Conservation (phyloP, 2,329 filamentous ascomycete species). For the Penicillium concentricum region DNA sequence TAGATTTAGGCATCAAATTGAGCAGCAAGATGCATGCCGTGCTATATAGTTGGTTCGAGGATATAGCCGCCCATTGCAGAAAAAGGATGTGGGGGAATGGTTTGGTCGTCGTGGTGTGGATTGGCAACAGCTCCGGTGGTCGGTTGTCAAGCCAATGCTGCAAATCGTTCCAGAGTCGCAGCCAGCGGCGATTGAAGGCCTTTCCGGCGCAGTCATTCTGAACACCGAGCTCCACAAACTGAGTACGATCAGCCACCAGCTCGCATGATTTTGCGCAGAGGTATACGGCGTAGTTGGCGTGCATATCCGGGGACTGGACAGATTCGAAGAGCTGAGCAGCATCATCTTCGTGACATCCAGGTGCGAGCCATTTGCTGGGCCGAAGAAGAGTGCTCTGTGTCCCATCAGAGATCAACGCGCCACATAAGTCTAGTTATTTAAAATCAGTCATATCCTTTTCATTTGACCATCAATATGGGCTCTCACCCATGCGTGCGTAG, state of each 20-base stretch:
- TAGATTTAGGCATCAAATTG: conserved; percentile 43
- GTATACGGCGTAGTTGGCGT: conserved; percentile 61
- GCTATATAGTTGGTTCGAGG: conserved; percentile 58
- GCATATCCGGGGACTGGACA: conserved; percentile 50
- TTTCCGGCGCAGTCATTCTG: conserved; percentile 46
- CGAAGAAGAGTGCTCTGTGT: conserved; percentile 52
- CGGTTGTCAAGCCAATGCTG: conserved; percentile 50
- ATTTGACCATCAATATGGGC: neutral
- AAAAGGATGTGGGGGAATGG: conserved; percentile 57
- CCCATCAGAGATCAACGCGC: conserved; percentile 54
- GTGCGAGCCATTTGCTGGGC: conserved; percentile 51
- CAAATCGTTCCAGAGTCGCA: conserved; percentile 51
- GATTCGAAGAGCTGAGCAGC: conserved; percentile 41
- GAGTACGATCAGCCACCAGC: conserved; percentile 51
- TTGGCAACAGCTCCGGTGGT: conserved; percentile 49
- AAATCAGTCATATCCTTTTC: neutral
- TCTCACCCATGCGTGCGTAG: conserved; percentile 55
- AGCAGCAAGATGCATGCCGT: conserved; percentile 56
- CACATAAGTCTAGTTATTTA: conserved; percentile 49
- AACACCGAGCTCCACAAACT: conserved; percentile 50
- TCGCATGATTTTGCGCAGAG: conserved; percentile 54
- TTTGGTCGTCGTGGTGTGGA: conserved; percentile 44
- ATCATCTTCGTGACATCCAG: conserved; percentile 38
- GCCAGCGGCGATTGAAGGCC: conserved; percentile 48
- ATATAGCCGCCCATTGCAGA: conserved; percentile 56